These are phyloP conservation scores for Fusarium phyllophilum DNA, from an alignment of 2,329 filamentous ascomycete species.

Conservation along the genomic window DNA sequence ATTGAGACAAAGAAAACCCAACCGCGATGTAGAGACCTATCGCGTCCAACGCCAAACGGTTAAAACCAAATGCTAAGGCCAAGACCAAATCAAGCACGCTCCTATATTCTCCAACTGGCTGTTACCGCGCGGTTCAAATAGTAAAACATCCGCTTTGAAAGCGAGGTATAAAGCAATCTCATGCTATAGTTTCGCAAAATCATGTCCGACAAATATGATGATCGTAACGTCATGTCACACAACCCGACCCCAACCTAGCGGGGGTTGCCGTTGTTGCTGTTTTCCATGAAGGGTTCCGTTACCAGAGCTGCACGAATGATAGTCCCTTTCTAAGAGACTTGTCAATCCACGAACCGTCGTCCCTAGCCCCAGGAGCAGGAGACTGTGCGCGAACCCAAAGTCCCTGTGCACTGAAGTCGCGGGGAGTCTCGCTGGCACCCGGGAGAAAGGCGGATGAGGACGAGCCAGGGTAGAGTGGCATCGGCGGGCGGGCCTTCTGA, in stretches of 20 bases:
- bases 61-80: conserved; percentile 1
- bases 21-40: conserved; percentile 6
- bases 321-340: conserved; percentile 39
- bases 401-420: conserved; percentile 42
- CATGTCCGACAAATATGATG: conserved; percentile 25
- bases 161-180: neutral
- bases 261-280: conserved; percentile 3
- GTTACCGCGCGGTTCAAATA: neutral
- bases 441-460: conserved; percentile 39
- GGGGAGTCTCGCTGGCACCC: conserved; percentile 39
- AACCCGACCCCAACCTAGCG: conserved; percentile 1
- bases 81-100: conserved; percentile 7
- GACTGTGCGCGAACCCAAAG: conserved; percentile 36
- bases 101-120: neutral
- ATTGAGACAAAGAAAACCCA: conserved; percentile 6
- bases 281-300: conserved; percentile 16
- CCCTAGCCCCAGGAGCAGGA: conserved; percentile 21
- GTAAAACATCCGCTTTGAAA: conserved; percentile 21
- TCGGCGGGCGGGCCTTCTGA: conserved; percentile 33
- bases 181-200: conserved; percentile 12
- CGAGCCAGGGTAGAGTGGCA: conserved; percentile 35
- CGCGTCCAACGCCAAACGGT: conserved; percentile 15
- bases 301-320: conserved; percentile 39
- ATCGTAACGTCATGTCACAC: conserved; percentile 30
- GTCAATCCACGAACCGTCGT: conserved; percentile 40